Evolutionary conservation across 2,329 filamentous ascomycete genomes (phyloP).

Genomic region (Sarocladium kiliense): DNA sequence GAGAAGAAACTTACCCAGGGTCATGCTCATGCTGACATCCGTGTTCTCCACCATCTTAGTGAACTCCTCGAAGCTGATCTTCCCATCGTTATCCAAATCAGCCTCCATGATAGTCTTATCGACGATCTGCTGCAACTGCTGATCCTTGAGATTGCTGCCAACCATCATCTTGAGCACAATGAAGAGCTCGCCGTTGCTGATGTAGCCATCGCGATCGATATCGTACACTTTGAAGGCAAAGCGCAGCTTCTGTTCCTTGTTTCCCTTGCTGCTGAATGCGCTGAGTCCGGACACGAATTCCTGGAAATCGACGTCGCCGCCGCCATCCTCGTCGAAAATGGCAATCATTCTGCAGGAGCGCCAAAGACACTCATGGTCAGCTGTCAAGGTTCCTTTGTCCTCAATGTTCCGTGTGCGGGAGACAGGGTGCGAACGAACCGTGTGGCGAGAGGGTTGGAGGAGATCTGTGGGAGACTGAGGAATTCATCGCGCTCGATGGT

Average conservation of each 20-base stretch:
- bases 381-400: background rate
- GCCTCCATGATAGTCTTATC: constrained; percentile 99
- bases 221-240: constrained; percentile 99
- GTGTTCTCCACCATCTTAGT: constrained; percentile 98
- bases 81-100: constrained; percentile 89
- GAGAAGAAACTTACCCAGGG: constrained; percentile 50
- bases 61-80: constrained; percentile 99
- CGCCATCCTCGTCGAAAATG: constrained; percentile 97
- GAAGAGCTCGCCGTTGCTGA: constrained; percentile 97
- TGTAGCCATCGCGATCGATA: constrained; percentile 97
- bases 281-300: constrained; percentile 95
- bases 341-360: constrained; percentile 75
- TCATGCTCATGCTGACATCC: constrained; percentile 71
- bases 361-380: background rate
- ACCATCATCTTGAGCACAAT: constrained; percentile 99
- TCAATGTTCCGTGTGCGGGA: background rate
- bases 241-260: constrained; percentile 96
- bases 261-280: constrained; percentile 95
- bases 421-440: constrained; percentile 51
- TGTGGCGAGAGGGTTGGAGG: constrained; percentile 93
- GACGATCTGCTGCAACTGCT: constrained; percentile 98
- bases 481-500: constrained; percentile 99
- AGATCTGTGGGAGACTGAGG: constrained; percentile 92
- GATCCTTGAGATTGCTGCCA: constrained; percentile 96
- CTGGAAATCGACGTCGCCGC: constrained; percentile 96